Conservation (phyloP, 1,284 basidiomycete species). For the Ceraceosorus bombacis region DNA sequence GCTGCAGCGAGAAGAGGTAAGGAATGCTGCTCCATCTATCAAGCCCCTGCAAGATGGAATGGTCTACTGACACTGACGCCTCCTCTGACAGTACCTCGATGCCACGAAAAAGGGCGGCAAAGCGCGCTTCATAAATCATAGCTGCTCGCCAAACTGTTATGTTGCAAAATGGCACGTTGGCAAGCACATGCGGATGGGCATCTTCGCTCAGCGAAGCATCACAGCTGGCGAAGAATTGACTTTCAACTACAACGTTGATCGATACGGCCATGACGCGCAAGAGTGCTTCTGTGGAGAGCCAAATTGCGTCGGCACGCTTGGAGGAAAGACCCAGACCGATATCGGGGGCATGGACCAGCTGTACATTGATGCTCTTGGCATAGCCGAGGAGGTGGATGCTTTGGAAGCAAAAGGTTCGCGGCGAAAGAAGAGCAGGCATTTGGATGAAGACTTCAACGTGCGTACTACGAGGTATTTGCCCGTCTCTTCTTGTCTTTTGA, state of each 20-base stretch:
- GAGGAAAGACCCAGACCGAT: conserved; percentile 98
- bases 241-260: conserved; percentile 99
- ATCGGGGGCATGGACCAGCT: conserved; percentile 85
- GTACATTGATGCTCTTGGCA: conserved; percentile 92
- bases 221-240: conserved; percentile 83
- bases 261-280: conserved; percentile 95
- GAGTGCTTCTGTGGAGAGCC: conserved; percentile 90
- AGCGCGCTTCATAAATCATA: conserved; percentile 95
- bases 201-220: conserved; percentile 83
- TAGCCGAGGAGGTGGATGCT: conserved; percentile 77
- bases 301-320: conserved; percentile 91
- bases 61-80: neutral
- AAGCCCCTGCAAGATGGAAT: neutral
- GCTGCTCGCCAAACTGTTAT: conserved; percentile 94
- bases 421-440: conserved; percentile 82
- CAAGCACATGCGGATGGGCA: conserved; percentile 87
- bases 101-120: conserved; percentile 95
- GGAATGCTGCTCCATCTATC: neutral
- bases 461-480: conserved; percentile 45
- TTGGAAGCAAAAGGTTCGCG: conserved; percentile 73
- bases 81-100: conserved; percentile 71
- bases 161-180: conserved; percentile 99
- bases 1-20: conserved; percentile 80
- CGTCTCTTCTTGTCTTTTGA: neutral
- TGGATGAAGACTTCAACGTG: conserved; percentile 74